These are phyloP conservation scores for Nothophoma quercina DNA, from an alignment of 2,329 filamentous ascomycete species.

Conservation along the genomic window DNA sequence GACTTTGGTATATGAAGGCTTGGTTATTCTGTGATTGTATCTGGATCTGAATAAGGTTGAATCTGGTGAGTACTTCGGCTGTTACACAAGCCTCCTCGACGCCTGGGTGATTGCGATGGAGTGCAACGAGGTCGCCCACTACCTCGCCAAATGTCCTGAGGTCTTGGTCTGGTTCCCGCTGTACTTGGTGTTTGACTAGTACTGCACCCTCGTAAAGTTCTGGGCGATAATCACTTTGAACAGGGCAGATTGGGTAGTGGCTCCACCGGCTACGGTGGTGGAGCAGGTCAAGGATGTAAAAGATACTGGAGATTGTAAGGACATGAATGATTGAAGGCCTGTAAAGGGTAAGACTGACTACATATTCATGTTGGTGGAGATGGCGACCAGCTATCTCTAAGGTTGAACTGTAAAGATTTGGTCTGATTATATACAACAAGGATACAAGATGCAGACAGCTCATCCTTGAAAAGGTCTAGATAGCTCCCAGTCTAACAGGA, in stretches of 20 bases:
- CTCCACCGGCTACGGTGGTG: too few species aligned
- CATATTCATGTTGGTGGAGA: too few species aligned
- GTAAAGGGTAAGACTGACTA: too few species aligned
- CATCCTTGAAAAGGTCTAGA: too few species aligned
- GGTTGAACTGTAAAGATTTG: too few species aligned
- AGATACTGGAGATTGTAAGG: too few species aligned
- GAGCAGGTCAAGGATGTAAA: too few species aligned
- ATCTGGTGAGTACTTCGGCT: background rate
- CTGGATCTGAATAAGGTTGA: background rate
- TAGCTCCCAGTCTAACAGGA: too few species aligned
- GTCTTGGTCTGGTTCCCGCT: background rate
- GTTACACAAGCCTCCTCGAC: background rate
- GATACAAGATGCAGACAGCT: too few species aligned
- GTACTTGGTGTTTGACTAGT: background rate
- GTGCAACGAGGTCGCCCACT: background rate
- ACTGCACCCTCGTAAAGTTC: background rate
- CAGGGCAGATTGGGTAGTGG: background rate
- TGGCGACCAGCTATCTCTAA: too few species aligned
- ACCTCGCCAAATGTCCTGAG: background rate
- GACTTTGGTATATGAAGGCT: background rate
- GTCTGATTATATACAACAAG: too few species aligned
- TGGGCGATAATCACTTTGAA: background rate
- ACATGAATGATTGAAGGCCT: too few species aligned
- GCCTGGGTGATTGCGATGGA: background rate
- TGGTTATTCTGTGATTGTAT: background rate